Evolutionary conservation across 768 basidiomycete genomes (phyloP), one percentile per base, ranked within the genome.

Genomic region (Psilocybe cubensis): DNA sequence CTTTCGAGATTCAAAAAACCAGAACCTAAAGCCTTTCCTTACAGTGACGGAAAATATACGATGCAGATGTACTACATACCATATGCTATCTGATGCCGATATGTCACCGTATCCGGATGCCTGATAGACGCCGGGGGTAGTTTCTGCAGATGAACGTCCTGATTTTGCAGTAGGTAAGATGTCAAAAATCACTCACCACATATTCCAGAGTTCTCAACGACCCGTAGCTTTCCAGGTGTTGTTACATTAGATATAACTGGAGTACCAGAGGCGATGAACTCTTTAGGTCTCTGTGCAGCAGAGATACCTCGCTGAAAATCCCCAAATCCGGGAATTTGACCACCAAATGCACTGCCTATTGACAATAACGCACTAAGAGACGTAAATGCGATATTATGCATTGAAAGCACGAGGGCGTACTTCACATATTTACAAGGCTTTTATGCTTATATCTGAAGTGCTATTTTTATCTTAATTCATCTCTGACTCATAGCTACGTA

Each of bases 71-170:
- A n/a, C n/a, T n/a, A n/a, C 56, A 1, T 42, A 85, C 85, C 83
- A 88, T 21, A 87, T 74, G 68, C 85, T 87, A 64, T 86, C 68
- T 17, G 73, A 75, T 2, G 80, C 69, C 1, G 80, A 78, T 17
- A 88, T 63, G 67, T 89, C 86, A 3, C 79, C 86, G 63, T 88
- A 89, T 0, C 86, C 85, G 8, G 85, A 84, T 0, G 82, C 85
- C 62, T 84, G 83, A 62, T 75, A 82, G 2, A 87, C 85, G 20
- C 80, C 82, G 8, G 78, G 76, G 0, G 84, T 86, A 0, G 83
- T 86, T 70, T 87, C 86, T 80, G 29, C n/a, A n/a, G n/a, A n/a
- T n/a, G n/a, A n/a, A n/a, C n/a, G n/a, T n/a, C n/a, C n/a, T n/a
- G n/a, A n/a, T n/a, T n/a, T n/a, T n/a, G n/a, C n/a, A n/a, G n/a